Conservation (phyloP, 805 yeast species). For the Jamesozyma gamospora region DNA sequence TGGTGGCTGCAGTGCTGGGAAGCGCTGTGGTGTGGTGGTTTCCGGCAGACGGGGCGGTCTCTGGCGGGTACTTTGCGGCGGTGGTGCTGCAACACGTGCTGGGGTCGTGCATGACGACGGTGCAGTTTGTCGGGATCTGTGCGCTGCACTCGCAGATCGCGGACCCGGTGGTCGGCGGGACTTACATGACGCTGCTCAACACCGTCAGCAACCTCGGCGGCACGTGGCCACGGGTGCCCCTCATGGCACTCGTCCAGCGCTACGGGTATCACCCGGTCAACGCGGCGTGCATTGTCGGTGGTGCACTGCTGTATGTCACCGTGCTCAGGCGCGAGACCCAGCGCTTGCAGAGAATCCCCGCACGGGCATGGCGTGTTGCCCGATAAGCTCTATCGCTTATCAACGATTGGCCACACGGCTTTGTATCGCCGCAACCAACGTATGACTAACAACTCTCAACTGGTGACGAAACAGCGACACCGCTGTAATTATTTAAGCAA, state of each 20-base stretch:
- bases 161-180: slow-evolving; percentile 93
- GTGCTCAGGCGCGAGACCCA: slow-evolving; percentile 58
- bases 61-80: slow-evolving; percentile 45
- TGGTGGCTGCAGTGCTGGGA: slow-evolving; percentile 65
- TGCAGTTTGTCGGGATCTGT: slow-evolving; percentile 87
- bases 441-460: no score
- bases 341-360: slow-evolving; percentile 60
- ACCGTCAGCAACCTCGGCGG: slow-evolving; percentile 92
- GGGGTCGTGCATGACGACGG: slow-evolving; percentile 86
- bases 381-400: no score
- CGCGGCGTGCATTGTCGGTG: slow-evolving; percentile 56
- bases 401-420: no score
- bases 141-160: slow-evolving; percentile 95
- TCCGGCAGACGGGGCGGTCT: slow-evolving; percentile 47
- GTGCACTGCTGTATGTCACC: slow-evolving; percentile 49
- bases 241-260: slow-evolving; percentile 69
- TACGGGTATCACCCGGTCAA: slow-evolving; percentile 88
- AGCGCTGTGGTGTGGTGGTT: slow-evolving; percentile 62
- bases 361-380: neutral
- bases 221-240: slow-evolving; percentile 89
- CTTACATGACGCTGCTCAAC: slow-evolving; percentile 93
- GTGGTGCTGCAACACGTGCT: slow-evolving; percentile 76
- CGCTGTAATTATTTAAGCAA: no score
- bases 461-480: no score
- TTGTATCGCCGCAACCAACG: no score